Conservation (phyloP, 2,329 filamentous ascomycete genomes). For the Pseudogymnoascus sp. region DNA sequence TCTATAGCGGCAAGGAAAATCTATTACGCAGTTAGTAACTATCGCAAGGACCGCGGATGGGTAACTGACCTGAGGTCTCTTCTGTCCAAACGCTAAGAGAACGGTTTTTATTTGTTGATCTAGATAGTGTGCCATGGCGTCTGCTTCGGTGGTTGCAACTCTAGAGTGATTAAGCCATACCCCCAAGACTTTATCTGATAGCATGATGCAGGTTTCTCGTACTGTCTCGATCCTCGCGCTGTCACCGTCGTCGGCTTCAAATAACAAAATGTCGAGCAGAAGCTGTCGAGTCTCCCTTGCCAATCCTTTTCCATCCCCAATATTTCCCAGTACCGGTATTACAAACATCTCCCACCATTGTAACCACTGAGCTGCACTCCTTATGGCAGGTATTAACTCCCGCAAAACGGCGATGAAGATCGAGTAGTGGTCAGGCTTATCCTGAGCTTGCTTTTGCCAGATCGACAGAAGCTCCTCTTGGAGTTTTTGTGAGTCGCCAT, state of each 20-base stretch:
- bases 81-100: slow-evolving; percentile 47
- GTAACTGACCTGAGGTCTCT: slow-evolving; percentile 50
- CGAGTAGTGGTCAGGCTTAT: slow-evolving; percentile 48
- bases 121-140: slow-evolving; percentile 40
- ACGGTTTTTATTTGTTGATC: slow-evolving; percentile 39
- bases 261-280: slow-evolving; percentile 55
- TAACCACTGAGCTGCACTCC: slow-evolving; percentile 53
- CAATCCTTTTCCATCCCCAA: slow-evolving; percentile 55
- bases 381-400: slow-evolving; percentile 56
- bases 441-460: slow-evolving; percentile 57
- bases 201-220: slow-evolving; percentile 37
- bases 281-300: slow-evolving; percentile 59
- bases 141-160: slow-evolving; percentile 31
- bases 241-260: slow-evolving; percentile 52
- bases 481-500: slow-evolving; percentile 60
- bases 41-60: slow-evolving; percentile 15
- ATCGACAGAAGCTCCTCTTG: slow-evolving; percentile 65
- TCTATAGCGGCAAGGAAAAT: slow-evolving; percentile 61
- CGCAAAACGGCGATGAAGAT: slow-evolving; percentile 64
- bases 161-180: slow-evolving; percentile 48
- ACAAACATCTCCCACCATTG: slow-evolving; percentile 66
- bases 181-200: slow-evolving; percentile 50
- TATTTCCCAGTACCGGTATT: slow-evolving; percentile 47
- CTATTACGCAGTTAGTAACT: slow-evolving; percentile 31
- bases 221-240: slow-evolving; percentile 36